These are phyloP conservation scores for Psilocybe subaeruginosa DNA, from an alignment of 768 basidiomycete species.

Conservation along the genomic window DNA sequence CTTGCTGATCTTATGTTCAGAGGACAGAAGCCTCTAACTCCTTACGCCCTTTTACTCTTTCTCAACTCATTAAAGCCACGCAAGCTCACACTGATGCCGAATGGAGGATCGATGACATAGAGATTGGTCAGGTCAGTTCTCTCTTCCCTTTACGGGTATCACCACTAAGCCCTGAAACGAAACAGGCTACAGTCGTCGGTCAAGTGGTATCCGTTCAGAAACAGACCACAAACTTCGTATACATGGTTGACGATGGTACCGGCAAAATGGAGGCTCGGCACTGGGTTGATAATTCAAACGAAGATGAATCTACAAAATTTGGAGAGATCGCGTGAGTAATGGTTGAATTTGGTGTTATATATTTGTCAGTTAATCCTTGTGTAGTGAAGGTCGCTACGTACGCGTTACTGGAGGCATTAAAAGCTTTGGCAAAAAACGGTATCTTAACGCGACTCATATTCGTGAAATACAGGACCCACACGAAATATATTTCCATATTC, in stretches of 20 bases:
- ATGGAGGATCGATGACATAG: conserved; percentile 80
- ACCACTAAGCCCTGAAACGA: not conserved
- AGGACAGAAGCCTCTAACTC: conserved; percentile 42
- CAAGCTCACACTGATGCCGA: conserved; percentile 90
- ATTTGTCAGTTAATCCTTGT: not conserved
- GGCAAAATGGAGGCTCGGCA: conserved; percentile 76
- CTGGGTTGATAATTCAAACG: conserved; percentile 74
- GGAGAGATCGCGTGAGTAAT: conserved; percentile 46
- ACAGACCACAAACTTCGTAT: conserved; percentile 82
- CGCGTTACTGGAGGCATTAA: conserved; percentile 84
- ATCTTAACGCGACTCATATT: conserved; percentile 80
- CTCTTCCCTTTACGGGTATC: not conserved
- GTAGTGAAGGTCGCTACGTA: conserved; percentile 77
- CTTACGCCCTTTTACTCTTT: conserved; percentile 72
- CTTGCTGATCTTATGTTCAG: conserved; percentile 19
- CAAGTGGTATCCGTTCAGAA: conserved; percentile 68
- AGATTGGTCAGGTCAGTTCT: conserved; percentile 73
- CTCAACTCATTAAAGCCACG: conserved; percentile 73
- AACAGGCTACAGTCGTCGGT: conserved; percentile 29
- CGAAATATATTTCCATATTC: conserved; percentile 81
- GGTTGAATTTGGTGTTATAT: not conserved
- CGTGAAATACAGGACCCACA: conserved; percentile 68
- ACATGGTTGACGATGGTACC: conserved; percentile 85
- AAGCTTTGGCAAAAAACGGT: conserved; percentile 77
- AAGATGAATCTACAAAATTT: conserved; percentile 55